These are phyloP conservation scores for Claviceps spartinae DNA, from an alignment of 2,329 filamentous ascomycete species.

Conservation along the genomic window DNA sequence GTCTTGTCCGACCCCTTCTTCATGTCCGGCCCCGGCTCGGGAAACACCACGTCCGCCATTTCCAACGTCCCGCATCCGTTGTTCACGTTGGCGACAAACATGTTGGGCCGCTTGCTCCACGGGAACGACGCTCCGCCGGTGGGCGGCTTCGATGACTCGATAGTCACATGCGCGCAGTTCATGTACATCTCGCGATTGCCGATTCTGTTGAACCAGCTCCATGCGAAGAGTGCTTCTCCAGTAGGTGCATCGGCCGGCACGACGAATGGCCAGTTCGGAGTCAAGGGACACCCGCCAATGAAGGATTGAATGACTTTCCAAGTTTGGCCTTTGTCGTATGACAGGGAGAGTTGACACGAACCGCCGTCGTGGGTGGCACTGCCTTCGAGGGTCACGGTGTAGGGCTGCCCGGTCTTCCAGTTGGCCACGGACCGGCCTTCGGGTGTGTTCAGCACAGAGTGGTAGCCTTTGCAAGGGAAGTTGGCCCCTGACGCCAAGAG, in stretches of 20 bases:
- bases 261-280: slow-evolving; percentile 47
- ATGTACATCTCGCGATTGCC: slow-evolving; percentile 80
- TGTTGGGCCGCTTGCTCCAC: slow-evolving; percentile 45
- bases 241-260: slow-evolving; percentile 49
- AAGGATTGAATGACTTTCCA: slow-evolving; percentile 53
- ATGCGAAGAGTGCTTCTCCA: slow-evolving; percentile 53
- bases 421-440: slow-evolving; percentile 41
- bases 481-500: slow-evolving; percentile 46
- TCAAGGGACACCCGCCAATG: slow-evolving; percentile 37
- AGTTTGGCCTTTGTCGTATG: slow-evolving; percentile 54
- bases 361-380: slow-evolving; percentile 54
- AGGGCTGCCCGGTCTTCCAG: slow-evolving; percentile 47
- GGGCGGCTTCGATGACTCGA: not conserved
- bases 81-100: slow-evolving; percentile 59
- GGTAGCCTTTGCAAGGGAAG: slow-evolving; percentile 64
- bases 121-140: slow-evolving; percentile 14
- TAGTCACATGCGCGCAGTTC: slow-evolving; percentile 57
- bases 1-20: slow-evolving; percentile 22
- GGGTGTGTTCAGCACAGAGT: slow-evolving; percentile 32
- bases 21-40: slow-evolving; percentile 47
- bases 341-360: slow-evolving; percentile 63
- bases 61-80: slow-evolving; percentile 46
- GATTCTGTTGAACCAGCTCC: slow-evolving; percentile 65
- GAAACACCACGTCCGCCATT: slow-evolving; percentile 47
- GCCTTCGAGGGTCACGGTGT: slow-evolving; percentile 52